Base-by-base conservation (phyloP, 352 stramenopile species). In the Phytophthora podocarpi region DNA sequence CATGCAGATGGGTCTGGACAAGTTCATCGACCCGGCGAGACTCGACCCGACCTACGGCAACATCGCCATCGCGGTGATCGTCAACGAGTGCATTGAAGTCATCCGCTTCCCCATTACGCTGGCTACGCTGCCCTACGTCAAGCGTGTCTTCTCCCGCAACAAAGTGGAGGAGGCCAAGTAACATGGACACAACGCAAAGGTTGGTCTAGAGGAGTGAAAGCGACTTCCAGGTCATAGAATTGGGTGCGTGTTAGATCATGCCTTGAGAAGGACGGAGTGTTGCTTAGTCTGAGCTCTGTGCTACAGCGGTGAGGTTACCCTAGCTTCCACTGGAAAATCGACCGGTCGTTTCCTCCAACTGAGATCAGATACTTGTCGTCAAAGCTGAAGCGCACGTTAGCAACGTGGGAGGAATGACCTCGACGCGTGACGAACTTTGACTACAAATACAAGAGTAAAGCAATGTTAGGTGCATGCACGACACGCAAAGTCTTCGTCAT, bases 31-130 rank as follows among this genome's bases (percentile, higher is more conserved):
- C 67, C 70, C 87, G 6, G 63, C 74, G 48, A 70, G 68, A 23
- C 64, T 97, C 12, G 85, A 96, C 76, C 89, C 89, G 30, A 92
- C 77, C 41, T 88, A 96, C 59, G 86, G 88, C 34, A 96, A 96
- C 72, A 82, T 95, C 28, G 87, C 87, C 55, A 78, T 96, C 42
- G 85, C 89, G 27, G 72, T 94, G 31, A 76, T 96, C 16, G 68
- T 95, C 45, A 97, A 97, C 76, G 89, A 97, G 62, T 79, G 62
- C 43, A 46, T 96, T 46, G 89, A 97, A 66, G 69, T 90, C 26
- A 58, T 97, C 20, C 89, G 89, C 15, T 93, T 96, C 64, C 85
- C 89, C n/a, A 76, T 97, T 39, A 84, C 81, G 32, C 57, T 97
- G 26, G 88, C 88, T 11, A 97, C 89, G 30, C 77, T 95, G 28